Evolutionary conservation across 768 basidiomycete genomes (phyloP), one percentile per base, ranked within the genome.

Genomic region (Hygrophoropsis aurantiaca): DNA sequence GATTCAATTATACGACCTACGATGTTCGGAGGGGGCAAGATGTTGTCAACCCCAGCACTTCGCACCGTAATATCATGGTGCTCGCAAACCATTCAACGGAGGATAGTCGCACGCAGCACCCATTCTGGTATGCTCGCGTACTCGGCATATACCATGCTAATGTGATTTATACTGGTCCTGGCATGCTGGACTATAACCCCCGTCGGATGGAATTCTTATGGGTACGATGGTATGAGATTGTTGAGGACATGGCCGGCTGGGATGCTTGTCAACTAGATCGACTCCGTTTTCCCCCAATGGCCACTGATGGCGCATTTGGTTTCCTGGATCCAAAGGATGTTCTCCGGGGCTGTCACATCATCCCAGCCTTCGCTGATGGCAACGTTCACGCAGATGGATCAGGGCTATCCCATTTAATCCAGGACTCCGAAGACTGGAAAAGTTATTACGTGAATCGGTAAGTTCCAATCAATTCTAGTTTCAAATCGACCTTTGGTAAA

Each of bases 1-100:
- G 61, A 0, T 39, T 74, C 40, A 68, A 72, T 50, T 73, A 71
- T 50, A 74, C 74, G 0, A 72, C 69, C 0, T 78, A 76, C 53
- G 70, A 78, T 52, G 30, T 72, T 15, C 64, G 68, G 11, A 57
- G 70, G 0, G 58, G 39, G 3, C 68, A 74, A 42, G 74, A 77
- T 50, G 50, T 59, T 0, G 56, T 77, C 49, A 74, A 75, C 40
- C 62, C 67, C 2, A 47, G 57, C 1, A 67, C 58, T 3, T 25
- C 26, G 5, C 61, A 71, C 7, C 21, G 58, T 11, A 55, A 72
- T 43, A 53, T 78, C 38, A 71, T 74, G 66, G 47, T 70, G 10
- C 56, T 60, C 1, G n/a, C 49, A 2, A 30, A 30, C 13, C 10
- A 33, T 5, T 16, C n/a, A 9, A 33, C 41, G 26, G 27, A 25